Base-by-base conservation (phyloP, 768 basidiomycete species). In the Mycena latifolia region DNA sequence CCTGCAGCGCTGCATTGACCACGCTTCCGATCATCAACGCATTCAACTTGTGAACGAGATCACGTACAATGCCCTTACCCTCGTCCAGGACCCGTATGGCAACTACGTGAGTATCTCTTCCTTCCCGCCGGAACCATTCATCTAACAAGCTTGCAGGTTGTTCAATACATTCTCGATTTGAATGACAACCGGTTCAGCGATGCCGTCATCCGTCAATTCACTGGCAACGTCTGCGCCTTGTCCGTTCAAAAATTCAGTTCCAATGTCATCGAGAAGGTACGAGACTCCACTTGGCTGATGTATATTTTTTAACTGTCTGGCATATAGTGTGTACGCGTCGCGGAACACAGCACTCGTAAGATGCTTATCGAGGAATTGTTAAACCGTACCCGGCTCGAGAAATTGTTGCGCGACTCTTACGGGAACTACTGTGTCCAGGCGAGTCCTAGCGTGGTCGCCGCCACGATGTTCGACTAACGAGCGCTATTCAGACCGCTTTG, bases 171-270 rank as follows among this genome's bases (percentile, higher is more conserved):
- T 66, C 87, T 99, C 65, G 98, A 99, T 77, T 81, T 99, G 73
- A 99, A 99, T 80, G 98, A 99, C 82, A 96, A 94, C 78, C 89
- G 98, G 47, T 99, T 99, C 86, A 97, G 95, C 70, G 97, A 98
- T 79, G 97, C 86, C 53, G 94, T 99, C 71, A 98, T 99, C 72
- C 91, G 97, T 69, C 98, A 99, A 76, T 99, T 99, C 80, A 83
- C 94, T 57, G 98, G 98, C 72, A 99, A 99, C 74, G 94, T 99
- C 65, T 99, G 96, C 77, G 95, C 95, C 7, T 82, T 99, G 57
- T 99, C 96, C 7, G 97, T 98, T 18, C 98, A 99, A 78, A 99
- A 99, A 81, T 99, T 99, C 81, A 97, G 95, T 68, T 98, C 97
- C 66, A 99, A 99, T 77, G 98, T 99, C 65, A 96, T 98, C 67